phyloP scores from a whole-genome alignment of 1,139 yeast genomes.

The Geotrichum aggregatum region DNA sequence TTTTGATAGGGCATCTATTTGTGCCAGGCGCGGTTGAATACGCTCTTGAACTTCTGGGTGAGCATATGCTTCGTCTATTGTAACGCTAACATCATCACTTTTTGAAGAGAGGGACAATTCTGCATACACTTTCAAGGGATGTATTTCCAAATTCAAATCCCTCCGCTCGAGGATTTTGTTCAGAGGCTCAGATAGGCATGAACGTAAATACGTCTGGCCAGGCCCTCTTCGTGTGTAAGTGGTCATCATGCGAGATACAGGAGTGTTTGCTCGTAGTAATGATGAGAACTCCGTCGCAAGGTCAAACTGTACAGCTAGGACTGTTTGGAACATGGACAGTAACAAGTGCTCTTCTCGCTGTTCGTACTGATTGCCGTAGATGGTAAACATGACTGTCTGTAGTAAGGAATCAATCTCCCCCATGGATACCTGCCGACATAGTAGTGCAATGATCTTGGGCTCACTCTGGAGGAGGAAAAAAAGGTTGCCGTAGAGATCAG shows the following conservation, averaged over 20 bases:
- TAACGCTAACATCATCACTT: conserved; percentile 25
- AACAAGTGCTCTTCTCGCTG: conserved; percentile 43
- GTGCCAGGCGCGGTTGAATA: conserved; percentile 35
- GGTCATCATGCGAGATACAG: conserved; percentile 45
- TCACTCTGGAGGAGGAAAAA: conserved; percentile 42
- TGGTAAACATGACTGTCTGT: conserved; percentile 45
- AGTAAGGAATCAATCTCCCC: conserved; percentile 42
- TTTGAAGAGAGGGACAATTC: conserved; percentile 32
- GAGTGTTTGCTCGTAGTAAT: conserved; percentile 42
- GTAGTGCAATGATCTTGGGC: conserved; percentile 41
- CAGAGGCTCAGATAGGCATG: conserved; percentile 37
- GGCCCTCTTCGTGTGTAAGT: conserved; percentile 44
- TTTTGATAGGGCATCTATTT: conserved; percentile 48
- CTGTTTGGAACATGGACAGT: conserved; percentile 42
- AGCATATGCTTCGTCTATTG: conserved; percentile 37
- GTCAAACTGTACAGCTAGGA: conserved; percentile 42
- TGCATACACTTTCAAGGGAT: conserved; percentile 40
- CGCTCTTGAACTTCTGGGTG: conserved; percentile 35
- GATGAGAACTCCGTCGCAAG: conserved; percentile 40
- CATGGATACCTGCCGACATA: conserved; percentile 40
- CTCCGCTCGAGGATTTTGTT: conserved; percentile 35
- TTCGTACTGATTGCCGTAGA: conserved; percentile 45
- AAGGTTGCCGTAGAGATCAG: conserved; percentile 40
- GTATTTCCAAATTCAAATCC: conserved; percentile 38
- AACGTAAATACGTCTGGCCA: conserved; percentile 42